Evolutionary conservation across 2,329 filamentous ascomycete species (phyloP), one percentile per base, ranked within the genome.

Genomic region (Penicillium brasilianum): DNA sequence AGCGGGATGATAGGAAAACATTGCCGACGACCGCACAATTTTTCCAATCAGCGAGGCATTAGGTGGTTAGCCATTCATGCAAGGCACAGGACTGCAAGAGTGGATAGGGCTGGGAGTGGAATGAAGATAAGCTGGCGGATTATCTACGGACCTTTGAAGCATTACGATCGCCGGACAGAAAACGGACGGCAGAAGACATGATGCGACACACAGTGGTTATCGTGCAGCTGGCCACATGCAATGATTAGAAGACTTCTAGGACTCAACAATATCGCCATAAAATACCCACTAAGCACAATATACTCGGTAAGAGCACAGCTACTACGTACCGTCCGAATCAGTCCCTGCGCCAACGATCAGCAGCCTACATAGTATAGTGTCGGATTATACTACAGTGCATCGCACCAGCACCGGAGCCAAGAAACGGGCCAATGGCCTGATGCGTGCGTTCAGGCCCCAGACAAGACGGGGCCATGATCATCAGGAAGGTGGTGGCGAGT

Each of bases 311-410:
- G 28, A 48, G 18, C n/a, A 4, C 44, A 28, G 11, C 22, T 2
- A n/a, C 25, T 16, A 10, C 6, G 25, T 30, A 30, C 16, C 16
- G 8, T 14, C 22, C 22, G 22, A 30, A 22, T 60, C 62, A 30
- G 44, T 62, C 64, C 65, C 66, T 69, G 65, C 63, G 61, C 55
- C 30, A 55, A 50, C 58, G 59, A 67, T 64, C 67, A 58, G 36
- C 51, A 59, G 16, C 32, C 18, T 39, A 39, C 6, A 39, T 34
- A 52, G 34, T 11, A n/a, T 22, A 36, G 50, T 18, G 18, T 28
- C 50, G 20, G 13, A 18, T 22, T 13, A n/a, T 13, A 9, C 6
- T 13, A 25, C 3, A 8, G 36, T 22, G 44, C 44, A 30, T 30
- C 25, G 22, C 22, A 30, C 14, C 7, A 30, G 22, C 22, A 30